Evolutionary conservation across 2,329 filamentous ascomycete species (phyloP).

Genomic region (Claviceps maximensis): DNA sequence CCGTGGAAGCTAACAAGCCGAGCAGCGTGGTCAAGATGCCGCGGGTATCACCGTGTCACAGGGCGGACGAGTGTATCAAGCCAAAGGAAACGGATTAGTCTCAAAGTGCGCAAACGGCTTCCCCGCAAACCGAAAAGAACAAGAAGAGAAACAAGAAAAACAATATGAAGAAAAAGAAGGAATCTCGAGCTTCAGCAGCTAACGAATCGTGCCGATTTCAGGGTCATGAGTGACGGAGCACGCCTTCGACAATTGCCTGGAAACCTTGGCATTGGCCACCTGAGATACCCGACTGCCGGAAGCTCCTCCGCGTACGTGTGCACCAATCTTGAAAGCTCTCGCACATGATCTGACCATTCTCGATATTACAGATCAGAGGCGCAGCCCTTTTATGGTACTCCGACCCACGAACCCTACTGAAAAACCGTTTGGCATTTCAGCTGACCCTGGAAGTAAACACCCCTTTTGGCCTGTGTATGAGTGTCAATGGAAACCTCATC

Average conservation of each 20-base stretch:
- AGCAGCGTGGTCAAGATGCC: conserved; percentile 59
- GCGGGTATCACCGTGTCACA: conserved; percentile 67
- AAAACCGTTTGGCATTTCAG: background rate
- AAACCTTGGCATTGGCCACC: conserved; percentile 68
- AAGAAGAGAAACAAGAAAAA: background rate
- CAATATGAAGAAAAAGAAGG: conserved; percentile 58
- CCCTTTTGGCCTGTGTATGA: conserved; percentile 69
- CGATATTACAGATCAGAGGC: conserved; percentile 56
- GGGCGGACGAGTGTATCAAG: conserved; percentile 74
- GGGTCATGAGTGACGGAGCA: conserved; percentile 31
- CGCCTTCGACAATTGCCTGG: conserved; percentile 49
- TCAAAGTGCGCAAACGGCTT: background rate
- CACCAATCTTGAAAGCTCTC: background rate
- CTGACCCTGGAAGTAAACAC: conserved; percentile 42
- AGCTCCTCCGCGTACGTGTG: conserved; percentile 42
- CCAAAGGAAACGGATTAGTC: conserved; percentile 48
- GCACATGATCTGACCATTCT: background rate
- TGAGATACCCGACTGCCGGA: conserved; percentile 82
- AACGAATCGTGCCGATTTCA: conserved; percentile 15
- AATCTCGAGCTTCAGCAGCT: conserved; percentile 18
- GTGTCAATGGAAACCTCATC: conserved; percentile 83
- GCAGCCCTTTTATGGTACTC: conserved; percentile 62
- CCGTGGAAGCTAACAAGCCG: background rate
- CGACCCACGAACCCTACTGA: background rate
- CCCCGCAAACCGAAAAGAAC: background rate